These are phyloP conservation scores for Fraxinus ornus DNA, from an alignment of 305 asterid genomes.

Conservation along the genomic window DNA sequence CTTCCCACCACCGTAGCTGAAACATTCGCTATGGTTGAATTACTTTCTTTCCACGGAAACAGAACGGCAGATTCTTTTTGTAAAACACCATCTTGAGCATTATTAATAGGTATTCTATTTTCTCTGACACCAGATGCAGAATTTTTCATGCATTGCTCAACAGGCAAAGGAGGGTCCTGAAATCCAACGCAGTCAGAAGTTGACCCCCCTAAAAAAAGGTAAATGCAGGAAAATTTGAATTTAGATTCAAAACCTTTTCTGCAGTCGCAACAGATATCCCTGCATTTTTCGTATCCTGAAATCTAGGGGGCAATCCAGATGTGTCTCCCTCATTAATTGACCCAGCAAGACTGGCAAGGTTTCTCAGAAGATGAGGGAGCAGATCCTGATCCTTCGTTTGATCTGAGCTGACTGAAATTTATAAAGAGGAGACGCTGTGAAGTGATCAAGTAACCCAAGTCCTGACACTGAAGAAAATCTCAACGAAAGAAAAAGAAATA, in stretches of 20 bases:
- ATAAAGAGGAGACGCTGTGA: slow-evolving; percentile 22
- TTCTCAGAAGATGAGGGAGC: slow-evolving; percentile 69
- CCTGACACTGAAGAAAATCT: slow-evolving; percentile 6
- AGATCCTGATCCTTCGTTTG: slow-evolving; percentile 77
- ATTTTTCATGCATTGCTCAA: slow-evolving; percentile 34
- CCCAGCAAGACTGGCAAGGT: slow-evolving; percentile 71
- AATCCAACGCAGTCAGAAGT: slow-evolving; percentile 38
- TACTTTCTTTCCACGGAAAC: slow-evolving; percentile 39
- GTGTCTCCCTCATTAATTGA: slow-evolving; percentile 45
- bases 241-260: slow-evolving; percentile 47
- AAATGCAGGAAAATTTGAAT: slow-evolving; percentile 16
- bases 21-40: slow-evolving; percentile 34
- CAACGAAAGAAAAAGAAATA: slow-evolving; percentile 1
- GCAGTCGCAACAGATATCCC: slow-evolving; percentile 45
- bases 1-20: slow-evolving; percentile 36
- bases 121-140: slow-evolving; percentile 39
- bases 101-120: slow-evolving; percentile 29
- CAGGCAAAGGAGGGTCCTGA: slow-evolving; percentile 50
- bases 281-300: slow-evolving; percentile 49
- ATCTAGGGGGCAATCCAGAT: slow-evolving; percentile 41
- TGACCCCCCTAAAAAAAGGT: slow-evolving; percentile 13
- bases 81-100: slow-evolving; percentile 36
- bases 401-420: slow-evolving; percentile 75
- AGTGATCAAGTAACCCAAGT: slow-evolving; percentile 15
- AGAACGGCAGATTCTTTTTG: slow-evolving; percentile 33